A percentile compares a stretch with the other conserved stretches of the same genome.
These are phyloP conservation scores for Geosiphon pyriformis DNA, from an alignment of 192 early-diverging fungal genomes.

Conservation along the genomic window DNA sequence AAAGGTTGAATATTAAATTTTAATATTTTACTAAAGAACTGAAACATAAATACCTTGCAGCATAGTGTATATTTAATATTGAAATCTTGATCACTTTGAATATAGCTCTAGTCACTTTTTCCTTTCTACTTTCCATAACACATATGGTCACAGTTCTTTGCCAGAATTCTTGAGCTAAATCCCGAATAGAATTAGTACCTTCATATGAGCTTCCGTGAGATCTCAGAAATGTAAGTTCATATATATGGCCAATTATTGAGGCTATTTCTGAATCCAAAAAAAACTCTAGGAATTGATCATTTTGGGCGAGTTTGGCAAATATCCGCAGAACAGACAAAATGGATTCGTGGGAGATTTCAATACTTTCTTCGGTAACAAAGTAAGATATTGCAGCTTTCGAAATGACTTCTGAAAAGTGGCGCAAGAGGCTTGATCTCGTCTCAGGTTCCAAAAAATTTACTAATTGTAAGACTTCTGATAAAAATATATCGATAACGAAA, in stretches of 20 bases:
- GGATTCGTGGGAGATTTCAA: not conserved
- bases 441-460: not conserved
- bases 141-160: not conserved
- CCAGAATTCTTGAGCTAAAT: constrained; percentile 5
- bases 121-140: not conserved
- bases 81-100: not conserved
- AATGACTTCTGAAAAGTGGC: not conserved
- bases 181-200: constrained; percentile 2
- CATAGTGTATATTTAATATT: constrained; percentile 17
- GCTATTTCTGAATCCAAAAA: constrained; percentile 8
- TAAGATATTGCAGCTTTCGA: not conserved
- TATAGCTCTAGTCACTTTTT: not conserved
- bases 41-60: constrained; percentile 3
- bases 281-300: constrained; percentile 6
- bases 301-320: not conserved
- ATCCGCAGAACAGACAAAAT: constrained; percentile 8
- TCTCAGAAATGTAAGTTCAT: constrained; percentile 13
- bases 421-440: not conserved
- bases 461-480: not conserved
- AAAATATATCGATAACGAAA: not conserved
- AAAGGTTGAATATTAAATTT: not conserved
- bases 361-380: not conserved
- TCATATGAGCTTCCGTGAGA: constrained; percentile 3
- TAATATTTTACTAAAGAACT: not conserved
- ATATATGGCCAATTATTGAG: not conserved